Percentiles rank a stretch among this genome's conserved stretches.
phyloP scores from a whole-genome alignment of 768 basidiomycete species.

The Cystoderma amianthinum region DNA sequence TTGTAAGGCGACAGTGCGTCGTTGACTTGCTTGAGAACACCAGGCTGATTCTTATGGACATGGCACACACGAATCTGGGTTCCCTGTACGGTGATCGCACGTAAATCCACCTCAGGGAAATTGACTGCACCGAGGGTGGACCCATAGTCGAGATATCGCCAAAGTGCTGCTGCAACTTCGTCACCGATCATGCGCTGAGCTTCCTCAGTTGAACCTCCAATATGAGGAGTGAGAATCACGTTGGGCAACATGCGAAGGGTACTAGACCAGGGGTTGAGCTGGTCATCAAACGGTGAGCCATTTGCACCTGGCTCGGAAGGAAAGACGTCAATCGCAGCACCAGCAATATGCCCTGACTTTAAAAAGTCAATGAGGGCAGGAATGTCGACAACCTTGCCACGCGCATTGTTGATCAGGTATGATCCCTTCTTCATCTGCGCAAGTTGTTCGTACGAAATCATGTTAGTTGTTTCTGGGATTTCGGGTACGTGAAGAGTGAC shows the following conservation, averaged over 20 bases:
- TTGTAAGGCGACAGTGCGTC: slow-evolving; percentile 92
- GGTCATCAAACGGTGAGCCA: slow-evolving; percentile 84
- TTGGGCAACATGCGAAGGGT: slow-evolving; percentile 74
- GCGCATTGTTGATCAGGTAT: slow-evolving; percentile 97
- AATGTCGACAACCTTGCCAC: slow-evolving; percentile 93
- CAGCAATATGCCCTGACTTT: slow-evolving; percentile 81
- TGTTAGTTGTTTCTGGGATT: slow-evolving; percentile 89
- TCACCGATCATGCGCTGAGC: slow-evolving; percentile 96
- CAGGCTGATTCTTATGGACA: slow-evolving; percentile 92
- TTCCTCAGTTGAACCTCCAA: slow-evolving; percentile 98
- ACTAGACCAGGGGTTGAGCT: slow-evolving; percentile 80
- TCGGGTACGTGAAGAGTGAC: slow-evolving; percentile 97
- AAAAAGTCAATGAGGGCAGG: slow-evolving; percentile 80
- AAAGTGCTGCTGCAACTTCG: slow-evolving; percentile 82
- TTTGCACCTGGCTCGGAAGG: slow-evolving; percentile 91
- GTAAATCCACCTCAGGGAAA: slow-evolving; percentile 97
- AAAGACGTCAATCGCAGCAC: slow-evolving; percentile 90
- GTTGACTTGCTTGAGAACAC: slow-evolving; percentile 93
- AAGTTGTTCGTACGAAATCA: slow-evolving; percentile 78
- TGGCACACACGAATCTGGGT: slow-evolving; percentile 86
- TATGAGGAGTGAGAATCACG: slow-evolving; percentile 96
- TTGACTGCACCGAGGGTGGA: slow-evolving; percentile 92
- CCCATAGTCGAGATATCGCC: slow-evolving; percentile 89
- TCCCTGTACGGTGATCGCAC: slow-evolving; percentile 79
- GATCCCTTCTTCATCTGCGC: slow-evolving; percentile 91